These are phyloP conservation scores for Trypanosoma avium DNA, from an alignment of 208 protist species.

Conservation along the genomic window DNA sequence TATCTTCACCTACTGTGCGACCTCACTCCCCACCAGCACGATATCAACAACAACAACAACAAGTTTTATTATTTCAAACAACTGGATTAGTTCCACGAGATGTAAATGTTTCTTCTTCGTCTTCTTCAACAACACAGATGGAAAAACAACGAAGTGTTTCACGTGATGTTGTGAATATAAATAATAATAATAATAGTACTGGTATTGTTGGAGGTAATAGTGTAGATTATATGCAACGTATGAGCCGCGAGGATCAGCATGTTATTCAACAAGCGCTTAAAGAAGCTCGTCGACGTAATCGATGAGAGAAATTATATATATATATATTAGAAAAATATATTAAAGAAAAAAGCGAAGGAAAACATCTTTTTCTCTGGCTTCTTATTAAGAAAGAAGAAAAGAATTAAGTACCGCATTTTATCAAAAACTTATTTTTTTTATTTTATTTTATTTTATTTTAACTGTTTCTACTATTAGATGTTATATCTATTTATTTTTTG, in stretches of 20 bases:
- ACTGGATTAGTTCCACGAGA: background rate
- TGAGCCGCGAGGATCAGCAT: conserved; percentile 9
- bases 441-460: background rate
- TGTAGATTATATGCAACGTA: background rate
- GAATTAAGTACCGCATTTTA: too few relatives aligned
- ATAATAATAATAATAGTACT: background rate
- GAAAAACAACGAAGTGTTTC: conserved; percentile 3
- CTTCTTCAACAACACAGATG: too few relatives aligned
- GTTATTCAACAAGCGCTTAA: conserved; percentile 13
- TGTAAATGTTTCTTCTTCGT: background rate
- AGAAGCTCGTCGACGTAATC: conserved; percentile 14
- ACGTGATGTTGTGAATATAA: background rate
- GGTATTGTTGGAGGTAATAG: background rate
- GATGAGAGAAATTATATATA: background rate
- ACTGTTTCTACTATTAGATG: background rate
- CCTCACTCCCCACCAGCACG: background rate
- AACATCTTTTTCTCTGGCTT: background rate
- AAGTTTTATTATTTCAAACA: too few relatives aligned
- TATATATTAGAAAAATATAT: background rate
- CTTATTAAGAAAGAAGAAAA: background rate
- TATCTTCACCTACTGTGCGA: background rate
- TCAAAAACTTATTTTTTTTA: too few relatives aligned
- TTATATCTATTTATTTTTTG: background rate
- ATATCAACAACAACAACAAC: background rate
- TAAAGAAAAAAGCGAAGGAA: background rate